Percentiles rank a stretch among this genome's conserved stretches.
Conservation (phyloP, 768 basidiomycete genomes). For the Pleurotus pulmonarius region DNA sequence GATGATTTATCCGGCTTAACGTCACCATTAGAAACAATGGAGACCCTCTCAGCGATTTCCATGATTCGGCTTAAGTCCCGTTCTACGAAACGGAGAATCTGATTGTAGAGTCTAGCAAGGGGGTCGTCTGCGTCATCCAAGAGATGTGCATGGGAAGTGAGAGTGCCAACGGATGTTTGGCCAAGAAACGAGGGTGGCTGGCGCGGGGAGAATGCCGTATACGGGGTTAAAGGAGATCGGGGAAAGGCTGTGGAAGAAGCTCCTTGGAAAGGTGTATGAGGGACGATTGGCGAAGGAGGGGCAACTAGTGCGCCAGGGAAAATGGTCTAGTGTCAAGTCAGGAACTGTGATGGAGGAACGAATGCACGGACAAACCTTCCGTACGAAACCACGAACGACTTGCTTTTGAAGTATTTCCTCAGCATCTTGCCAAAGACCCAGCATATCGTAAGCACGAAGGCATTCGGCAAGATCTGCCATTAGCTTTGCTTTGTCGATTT, state of each 20-base stretch:
- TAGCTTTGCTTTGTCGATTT: constrained; percentile 62
- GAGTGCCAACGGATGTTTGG: constrained; percentile 18
- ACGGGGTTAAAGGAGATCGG: constrained; percentile 47
- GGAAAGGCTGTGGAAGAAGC: constrained; percentile 25
- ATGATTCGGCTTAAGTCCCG: constrained; percentile 72
- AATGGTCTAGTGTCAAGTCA: constrained; percentile 52
- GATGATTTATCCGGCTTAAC: constrained; percentile 14
- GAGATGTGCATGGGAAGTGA: constrained; percentile 40
- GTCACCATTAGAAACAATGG: constrained; percentile 39
- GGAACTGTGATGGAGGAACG: neutral
- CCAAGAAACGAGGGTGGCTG: constrained; percentile 40
- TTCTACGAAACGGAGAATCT: constrained; percentile 76
- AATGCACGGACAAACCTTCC: constrained; percentile 48
- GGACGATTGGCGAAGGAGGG: constrained; percentile 72
- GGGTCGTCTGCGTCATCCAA: constrained; percentile 66
- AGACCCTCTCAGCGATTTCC: constrained; percentile 69
- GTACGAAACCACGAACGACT: constrained; percentile 71
- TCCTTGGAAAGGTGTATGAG: constrained; percentile 66
- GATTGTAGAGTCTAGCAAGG: constrained; percentile 76
- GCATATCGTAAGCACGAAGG: constrained; percentile 70
- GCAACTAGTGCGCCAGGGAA: constrained; percentile 63
- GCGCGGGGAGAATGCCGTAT: constrained; percentile 50
- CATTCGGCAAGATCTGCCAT: constrained; percentile 73
- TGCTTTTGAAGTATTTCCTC: constrained; percentile 79
- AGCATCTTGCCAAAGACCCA: constrained; percentile 83